A percentile compares a stretch with the other conserved stretches of the same genome.
Conservation (phyloP, 139 green algal species). For the Closterium sp. region DNA sequence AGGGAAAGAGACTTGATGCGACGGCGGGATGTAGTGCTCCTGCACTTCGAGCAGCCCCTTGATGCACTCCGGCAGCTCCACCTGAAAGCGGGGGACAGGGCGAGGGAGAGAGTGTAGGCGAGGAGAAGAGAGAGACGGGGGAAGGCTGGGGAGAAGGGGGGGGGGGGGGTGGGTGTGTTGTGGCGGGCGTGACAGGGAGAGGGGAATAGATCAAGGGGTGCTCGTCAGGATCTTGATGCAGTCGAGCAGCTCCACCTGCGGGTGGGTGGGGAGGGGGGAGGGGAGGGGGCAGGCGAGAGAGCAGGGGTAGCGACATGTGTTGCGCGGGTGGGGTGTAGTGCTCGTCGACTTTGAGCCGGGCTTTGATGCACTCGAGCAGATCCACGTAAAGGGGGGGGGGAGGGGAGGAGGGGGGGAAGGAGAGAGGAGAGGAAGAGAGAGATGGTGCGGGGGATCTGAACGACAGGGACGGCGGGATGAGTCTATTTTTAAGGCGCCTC, state of each 20-base stretch:
- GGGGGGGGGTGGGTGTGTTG: not conserved
- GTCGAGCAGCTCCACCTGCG: not conserved
- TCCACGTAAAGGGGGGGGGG: constrained; percentile 50
- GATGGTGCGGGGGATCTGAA: not conserved
- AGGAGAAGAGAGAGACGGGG: not conserved
- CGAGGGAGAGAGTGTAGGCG: not conserved
- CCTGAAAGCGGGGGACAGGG: not conserved
- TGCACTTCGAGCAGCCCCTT: constrained; percentile 72
- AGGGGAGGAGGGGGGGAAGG: not conserved
- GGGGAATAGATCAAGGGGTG: too few species aligned
- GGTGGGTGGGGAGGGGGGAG: not conserved
- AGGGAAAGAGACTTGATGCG: constrained; percentile 59
- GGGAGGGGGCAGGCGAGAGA: constrained; percentile 57
- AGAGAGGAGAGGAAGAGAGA: not conserved
- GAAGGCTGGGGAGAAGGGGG: not conserved
- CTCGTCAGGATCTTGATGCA: too few species aligned
- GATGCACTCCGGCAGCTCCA: constrained; percentile 58
- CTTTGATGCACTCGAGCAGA: constrained; percentile 75
- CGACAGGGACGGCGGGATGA: too few species aligned
- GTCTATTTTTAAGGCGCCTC: constrained; percentile 58
- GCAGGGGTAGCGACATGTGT: constrained; percentile 60
- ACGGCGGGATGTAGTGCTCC: constrained; percentile 64
- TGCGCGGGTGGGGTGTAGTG: constrained; percentile 66
- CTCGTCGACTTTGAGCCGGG: constrained; percentile 67
- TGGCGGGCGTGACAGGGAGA: too few species aligned